Percentiles rank a stretch among this genome's conserved stretches.
phyloP scores from a whole-genome alignment of 768 basidiomycete species.

The Sarcodon sp. region DNA sequence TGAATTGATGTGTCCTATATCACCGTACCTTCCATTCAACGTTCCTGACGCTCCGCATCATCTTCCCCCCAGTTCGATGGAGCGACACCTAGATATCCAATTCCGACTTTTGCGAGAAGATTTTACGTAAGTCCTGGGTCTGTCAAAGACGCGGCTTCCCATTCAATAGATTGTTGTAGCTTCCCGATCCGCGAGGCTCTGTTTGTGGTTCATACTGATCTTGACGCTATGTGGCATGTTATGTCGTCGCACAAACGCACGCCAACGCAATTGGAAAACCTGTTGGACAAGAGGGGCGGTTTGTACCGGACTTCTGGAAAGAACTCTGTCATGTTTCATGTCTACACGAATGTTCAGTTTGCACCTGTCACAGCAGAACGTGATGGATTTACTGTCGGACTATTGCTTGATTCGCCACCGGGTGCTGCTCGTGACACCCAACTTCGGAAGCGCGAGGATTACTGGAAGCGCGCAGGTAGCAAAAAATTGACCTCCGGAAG shows the following conservation, averaged over 20 bases:
- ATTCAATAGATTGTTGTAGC: background rate
- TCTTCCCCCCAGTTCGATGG: slow-evolving; percentile 42
- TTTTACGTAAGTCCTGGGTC: background rate
- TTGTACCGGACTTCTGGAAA: slow-evolving; percentile 4
- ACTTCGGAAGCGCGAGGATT: slow-evolving; percentile 25
- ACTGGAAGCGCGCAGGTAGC: slow-evolving; percentile 49
- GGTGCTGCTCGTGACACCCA: background rate
- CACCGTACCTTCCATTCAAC: slow-evolving; percentile 52
- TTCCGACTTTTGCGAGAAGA: slow-evolving; percentile 69
- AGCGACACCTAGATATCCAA: slow-evolving; percentile 57
- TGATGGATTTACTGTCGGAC: background rate
- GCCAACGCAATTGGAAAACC: background rate
- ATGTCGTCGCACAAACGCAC: background rate
- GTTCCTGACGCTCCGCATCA: slow-evolving; percentile 51
- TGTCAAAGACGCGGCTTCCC: background rate
- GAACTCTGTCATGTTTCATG: slow-evolving; percentile 9
- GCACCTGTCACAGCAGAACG: background rate
- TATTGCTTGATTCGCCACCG: background rate
- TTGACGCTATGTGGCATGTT: background rate
- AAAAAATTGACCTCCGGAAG: slow-evolving; percentile 50
- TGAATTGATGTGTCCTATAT: slow-evolving; percentile 37
- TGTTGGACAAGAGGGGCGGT: slow-evolving; percentile 2
- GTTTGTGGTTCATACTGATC: background rate
- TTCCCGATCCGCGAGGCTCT: background rate
- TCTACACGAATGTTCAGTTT: slow-evolving; percentile 7